These are phyloP conservation scores for Alternaria sp. DNA, from an alignment of 2,329 filamentous ascomycete genomes.

Conservation along the genomic window DNA sequence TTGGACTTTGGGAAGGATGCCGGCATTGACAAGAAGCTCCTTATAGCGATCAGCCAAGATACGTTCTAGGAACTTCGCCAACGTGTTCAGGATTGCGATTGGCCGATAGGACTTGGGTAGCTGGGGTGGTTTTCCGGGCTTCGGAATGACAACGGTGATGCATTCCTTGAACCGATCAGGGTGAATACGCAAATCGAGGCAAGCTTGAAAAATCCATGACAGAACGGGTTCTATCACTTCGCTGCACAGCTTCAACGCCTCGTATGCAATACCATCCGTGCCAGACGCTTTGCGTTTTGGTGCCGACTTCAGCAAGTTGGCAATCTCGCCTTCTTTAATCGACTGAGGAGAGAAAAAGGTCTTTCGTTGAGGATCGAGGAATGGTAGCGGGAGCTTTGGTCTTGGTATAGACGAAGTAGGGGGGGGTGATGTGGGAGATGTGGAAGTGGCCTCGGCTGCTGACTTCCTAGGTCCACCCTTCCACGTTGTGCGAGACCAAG, in stretches of 20 bases:
- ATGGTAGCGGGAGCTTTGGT: too few species aligned
- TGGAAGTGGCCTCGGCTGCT: too few species aligned
- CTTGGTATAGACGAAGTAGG: too few species aligned
- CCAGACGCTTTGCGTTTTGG: background rate
- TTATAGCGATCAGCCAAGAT: conserved; percentile 31
- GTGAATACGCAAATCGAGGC: conserved; percentile 15
- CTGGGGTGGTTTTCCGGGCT: conserved; percentile 27
- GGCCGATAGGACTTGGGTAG: conserved; percentile 37
- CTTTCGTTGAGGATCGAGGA: too few species aligned
- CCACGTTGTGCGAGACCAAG: background rate
- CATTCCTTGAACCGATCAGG: conserved; percentile 24
- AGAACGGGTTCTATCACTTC: conserved; percentile 1
- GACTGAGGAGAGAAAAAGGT: too few species aligned
- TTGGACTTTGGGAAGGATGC: conserved; percentile 4
- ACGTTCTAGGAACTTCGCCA: conserved; percentile 38
- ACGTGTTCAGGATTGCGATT: conserved; percentile 31
- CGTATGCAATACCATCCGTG: background rate
- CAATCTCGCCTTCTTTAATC: too few species aligned
- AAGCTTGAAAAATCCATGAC: conserved; percentile 18
- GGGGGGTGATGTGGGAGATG: too few species aligned
- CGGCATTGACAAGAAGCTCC: conserved; percentile 7
- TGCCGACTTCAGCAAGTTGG: too few species aligned
- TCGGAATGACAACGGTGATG: conserved; percentile 31
- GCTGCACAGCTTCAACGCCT: conserved; percentile 2
- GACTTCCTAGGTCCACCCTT: background rate